phyloP scores from a whole-genome alignment of 768 basidiomycete genomes.

The Piloderma croceum region DNA sequence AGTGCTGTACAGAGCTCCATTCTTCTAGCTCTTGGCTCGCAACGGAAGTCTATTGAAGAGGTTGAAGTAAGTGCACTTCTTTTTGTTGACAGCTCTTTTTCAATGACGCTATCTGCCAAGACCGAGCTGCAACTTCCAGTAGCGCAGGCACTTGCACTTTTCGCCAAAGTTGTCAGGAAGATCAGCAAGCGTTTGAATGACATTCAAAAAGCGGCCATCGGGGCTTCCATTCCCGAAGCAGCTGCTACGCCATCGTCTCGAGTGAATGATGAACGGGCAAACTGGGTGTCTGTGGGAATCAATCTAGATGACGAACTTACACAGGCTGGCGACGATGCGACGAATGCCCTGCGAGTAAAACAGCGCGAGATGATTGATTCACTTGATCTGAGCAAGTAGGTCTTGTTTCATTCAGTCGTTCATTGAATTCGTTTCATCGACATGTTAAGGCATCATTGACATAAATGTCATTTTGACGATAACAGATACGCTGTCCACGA shows the following conservation, averaged over 20 bases:
- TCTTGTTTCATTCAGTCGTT: constrained; percentile 10
- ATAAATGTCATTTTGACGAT: constrained; percentile 4
- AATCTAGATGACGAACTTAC: constrained; percentile 64
- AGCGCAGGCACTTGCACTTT: constrained; percentile 82
- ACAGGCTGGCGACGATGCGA: constrained; percentile 68
- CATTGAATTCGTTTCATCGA: constrained; percentile 4
- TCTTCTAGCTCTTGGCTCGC: constrained; percentile 81
- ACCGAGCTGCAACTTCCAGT: constrained; percentile 78
- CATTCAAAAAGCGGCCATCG: constrained; percentile 74
- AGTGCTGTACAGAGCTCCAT: constrained; percentile 92
- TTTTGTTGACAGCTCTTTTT: constrained; percentile 1
- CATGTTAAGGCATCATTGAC: constrained; percentile 15
- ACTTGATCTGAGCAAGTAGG: constrained; percentile 84
- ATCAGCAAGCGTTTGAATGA: constrained; percentile 70
- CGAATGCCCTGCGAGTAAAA: constrained; percentile 50
- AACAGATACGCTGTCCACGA: constrained; percentile 73
- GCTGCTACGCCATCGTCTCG: constrained; percentile 23
- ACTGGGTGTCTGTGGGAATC: constrained; percentile 42
- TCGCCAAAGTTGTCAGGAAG: constrained; percentile 87
- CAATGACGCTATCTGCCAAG: constrained; percentile 29
- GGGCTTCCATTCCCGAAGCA: constrained; percentile 50
- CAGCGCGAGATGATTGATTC: constrained; percentile 86
- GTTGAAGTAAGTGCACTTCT: constrained; percentile 55
- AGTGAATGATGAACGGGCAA: constrained; percentile 16
- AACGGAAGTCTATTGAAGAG: constrained; percentile 85